Base-by-base conservation (phyloP, 441 rosid genomes). In the Macaranga tanarius region DNA sequence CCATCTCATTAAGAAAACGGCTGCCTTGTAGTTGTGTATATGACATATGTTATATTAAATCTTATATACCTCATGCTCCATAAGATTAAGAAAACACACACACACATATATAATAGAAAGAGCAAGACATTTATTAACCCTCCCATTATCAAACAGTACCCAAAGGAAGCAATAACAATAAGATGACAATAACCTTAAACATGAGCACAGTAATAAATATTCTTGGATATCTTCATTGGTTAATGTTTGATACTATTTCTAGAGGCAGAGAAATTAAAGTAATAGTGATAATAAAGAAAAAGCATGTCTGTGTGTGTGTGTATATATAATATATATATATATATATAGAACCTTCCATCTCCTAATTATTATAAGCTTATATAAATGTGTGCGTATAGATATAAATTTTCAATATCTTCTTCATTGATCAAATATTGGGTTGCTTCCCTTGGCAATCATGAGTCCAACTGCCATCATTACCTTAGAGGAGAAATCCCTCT, bases 401-500 rank as follows among this genome's bases (percentile, higher is more conserved):
- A 51, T 51, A 51, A n/a, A n/a, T n/a, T 45, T 11, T 52, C 57
- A 9, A 26, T 69, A 55, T 62, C 9, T 64, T 54, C 58, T 23
- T 45, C 72, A 28, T 72, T 12, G 63, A 73, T 64, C 77, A 77
- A 34, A 72, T 28, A 65, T 38, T 45, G 72, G 69, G 77, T 72
- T 81, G 81, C 80, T 81, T 80, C 76, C 60, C 77, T 71, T 77
- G 48, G 82, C 80, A 77, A 84, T 79, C 67, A 79, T 79, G 80
- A 77, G 81, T 81, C 81, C 73, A 74, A 72, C 77, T 62, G 57
- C 77, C 85, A 82, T 86, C 79, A 84, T 84, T 76, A 77, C 85
- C 58, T 76, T 62, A 34, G 62, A 80, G 74, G 77, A 72, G 67
- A 70, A 69, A 65, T 42, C 59, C 34, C 34, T 44, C 73, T 47